A percentile compares a stretch with the other conserved stretches of the same genome.
phyloP scores from a whole-genome alignment of 805 yeast species.

The Blastobotrys terrestris region DNA sequence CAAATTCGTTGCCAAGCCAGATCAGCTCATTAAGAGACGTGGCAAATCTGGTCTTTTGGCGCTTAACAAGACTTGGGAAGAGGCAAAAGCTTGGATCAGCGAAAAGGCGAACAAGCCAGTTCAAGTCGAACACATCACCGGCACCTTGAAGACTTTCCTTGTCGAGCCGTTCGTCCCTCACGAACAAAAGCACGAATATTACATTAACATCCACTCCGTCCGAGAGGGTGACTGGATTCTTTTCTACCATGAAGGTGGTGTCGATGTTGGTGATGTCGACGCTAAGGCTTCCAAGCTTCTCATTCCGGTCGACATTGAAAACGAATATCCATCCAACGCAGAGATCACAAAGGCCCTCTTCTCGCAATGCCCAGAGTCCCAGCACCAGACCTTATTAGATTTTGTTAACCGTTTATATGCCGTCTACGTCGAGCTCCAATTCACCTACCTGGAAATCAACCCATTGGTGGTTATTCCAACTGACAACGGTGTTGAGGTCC shows the following conservation, averaged over 20 bases:
- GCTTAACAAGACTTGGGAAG: conserved; percentile 39
- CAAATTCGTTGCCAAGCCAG: conserved; percentile 41
- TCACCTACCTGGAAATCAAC: conserved; percentile 43
- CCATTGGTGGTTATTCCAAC: conserved; percentile 40
- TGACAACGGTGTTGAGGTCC: conserved; percentile 35
- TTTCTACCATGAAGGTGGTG: conserved; percentile 45
- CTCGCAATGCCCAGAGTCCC: conserved; percentile 35
- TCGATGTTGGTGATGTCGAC: conserved; percentile 43
- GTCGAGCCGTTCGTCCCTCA: conserved; percentile 46
- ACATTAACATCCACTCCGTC: conserved; percentile 43
- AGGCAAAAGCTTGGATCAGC: conserved; percentile 39
- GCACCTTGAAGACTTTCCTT: conserved; percentile 36
- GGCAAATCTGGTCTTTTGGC: conserved; percentile 41
- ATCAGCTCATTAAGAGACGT: conserved; percentile 41
- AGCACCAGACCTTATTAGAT: conserved; percentile 37
- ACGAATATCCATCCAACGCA: conserved; percentile 36
- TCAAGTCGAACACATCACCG: conserved; percentile 37
- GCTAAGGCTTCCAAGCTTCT: conserved; percentile 39
- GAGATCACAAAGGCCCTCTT: conserved; percentile 31
- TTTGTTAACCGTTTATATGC: conserved; percentile 42
- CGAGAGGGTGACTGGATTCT: conserved; percentile 44
- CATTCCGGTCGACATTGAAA: conserved; percentile 38
- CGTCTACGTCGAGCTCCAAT: conserved; percentile 41
- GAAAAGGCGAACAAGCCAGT: conserved; percentile 38
- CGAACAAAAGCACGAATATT: conserved; percentile 40